Conservation (phyloP, 257 asterid species). For the Solanum tarijense region DNA sequence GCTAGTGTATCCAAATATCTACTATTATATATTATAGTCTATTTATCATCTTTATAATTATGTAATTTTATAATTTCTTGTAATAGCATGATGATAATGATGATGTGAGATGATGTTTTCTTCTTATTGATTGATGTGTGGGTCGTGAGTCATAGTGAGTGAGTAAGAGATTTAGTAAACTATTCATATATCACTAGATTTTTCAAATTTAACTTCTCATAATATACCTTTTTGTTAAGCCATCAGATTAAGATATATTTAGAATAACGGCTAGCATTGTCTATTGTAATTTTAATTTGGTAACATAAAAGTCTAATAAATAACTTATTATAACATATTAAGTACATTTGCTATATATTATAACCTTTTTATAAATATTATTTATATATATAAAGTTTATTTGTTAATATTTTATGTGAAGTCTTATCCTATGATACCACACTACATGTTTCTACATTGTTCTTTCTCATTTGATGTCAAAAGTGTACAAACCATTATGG, state of each 20-base stretch:
- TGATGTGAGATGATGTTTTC: background rate
- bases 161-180: background rate
- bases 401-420: background rate
- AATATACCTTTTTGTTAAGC: too few relatives aligned
- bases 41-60: background rate
- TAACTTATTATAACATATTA: background rate
- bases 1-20: background rate
- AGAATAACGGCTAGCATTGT: background rate
- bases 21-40: background rate
- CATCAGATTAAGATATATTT: background rate
- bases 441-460: constrained; percentile 8
- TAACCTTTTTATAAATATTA: background rate
- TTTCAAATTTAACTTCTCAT: background rate
- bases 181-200: background rate
- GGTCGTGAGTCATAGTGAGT: background rate
- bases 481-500: background rate
- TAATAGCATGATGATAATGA: background rate
- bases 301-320: background rate
- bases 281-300: background rate
- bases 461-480: constrained; percentile 1
- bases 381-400: background rate
- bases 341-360: background rate
- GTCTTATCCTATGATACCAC: constrained; percentile 4
- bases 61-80: background rate
- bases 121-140: background rate